Evolutionary conservation across 2,329 filamentous ascomycete genomes (phyloP).

Genomic region (Trichoderma sp.): DNA sequence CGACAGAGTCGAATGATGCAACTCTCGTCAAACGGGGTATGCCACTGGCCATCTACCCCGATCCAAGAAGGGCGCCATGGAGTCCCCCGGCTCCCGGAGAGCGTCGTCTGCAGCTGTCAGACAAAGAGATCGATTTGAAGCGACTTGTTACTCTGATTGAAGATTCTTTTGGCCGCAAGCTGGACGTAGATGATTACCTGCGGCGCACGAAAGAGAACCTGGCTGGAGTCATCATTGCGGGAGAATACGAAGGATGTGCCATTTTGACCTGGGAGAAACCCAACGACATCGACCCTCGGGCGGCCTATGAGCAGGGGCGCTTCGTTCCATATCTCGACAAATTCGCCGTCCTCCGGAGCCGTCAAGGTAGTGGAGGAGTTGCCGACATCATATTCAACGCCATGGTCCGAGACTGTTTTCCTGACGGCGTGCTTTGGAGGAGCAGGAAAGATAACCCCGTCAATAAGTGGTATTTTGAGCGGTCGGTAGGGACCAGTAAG

Average conservation of each 20-base stretch:
- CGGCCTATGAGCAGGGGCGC: constrained; percentile 52
- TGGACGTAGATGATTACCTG: constrained; percentile 82
- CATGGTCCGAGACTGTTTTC: constrained; percentile 88
- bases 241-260: constrained; percentile 93
- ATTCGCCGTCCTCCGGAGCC: constrained; percentile 85
- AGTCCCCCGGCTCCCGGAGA: constrained; percentile 57
- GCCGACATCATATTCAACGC: constrained; percentile 96
- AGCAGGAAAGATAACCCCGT: constrained; percentile 89
- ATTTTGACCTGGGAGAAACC: constrained; percentile 93
- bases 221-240: constrained; percentile 90
- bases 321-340: constrained; percentile 95
- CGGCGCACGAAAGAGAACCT: constrained; percentile 74
- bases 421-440: constrained; percentile 85
- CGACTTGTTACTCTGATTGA: constrained; percentile 85
- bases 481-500: constrained; percentile 79
- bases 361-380: constrained; percentile 86
- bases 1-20: constrained; percentile 45
- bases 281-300: constrained; percentile 54
- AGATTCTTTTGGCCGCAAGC: constrained; percentile 82
- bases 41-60: constrained; percentile 78
- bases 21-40: constrained; percentile 91
- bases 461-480: constrained; percentile 99
- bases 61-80: constrained; percentile 71
- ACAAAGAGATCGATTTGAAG: constrained; percentile 77
- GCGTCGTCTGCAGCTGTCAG: constrained; percentile 67